Conservation (phyloP, 2,329 filamentous ascomycete genomes). For the Zymoseptoria ardabiliae region DNA sequence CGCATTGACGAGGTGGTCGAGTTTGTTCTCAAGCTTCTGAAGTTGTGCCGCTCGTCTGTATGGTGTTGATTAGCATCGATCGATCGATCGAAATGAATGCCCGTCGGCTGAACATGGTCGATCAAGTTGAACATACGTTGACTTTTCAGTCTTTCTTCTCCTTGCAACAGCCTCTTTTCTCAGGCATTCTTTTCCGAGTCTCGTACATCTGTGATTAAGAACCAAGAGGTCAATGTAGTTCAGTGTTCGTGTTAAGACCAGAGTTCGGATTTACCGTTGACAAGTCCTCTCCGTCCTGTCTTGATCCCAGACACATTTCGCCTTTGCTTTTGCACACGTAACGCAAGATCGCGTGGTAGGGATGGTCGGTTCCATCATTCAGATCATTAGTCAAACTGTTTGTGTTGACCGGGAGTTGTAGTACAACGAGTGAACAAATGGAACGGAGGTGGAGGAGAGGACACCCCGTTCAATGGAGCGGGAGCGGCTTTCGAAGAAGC, state of each 20-base stretch:
- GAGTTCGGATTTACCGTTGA: slow-evolving; percentile 17
- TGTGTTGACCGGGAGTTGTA: neutral
- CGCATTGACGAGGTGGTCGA: slow-evolving; percentile 28
- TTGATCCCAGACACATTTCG: slow-evolving; percentile 25
- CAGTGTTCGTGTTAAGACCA: neutral
- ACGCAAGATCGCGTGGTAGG: slow-evolving; percentile 18
- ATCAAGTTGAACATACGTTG: slow-evolving; percentile 19
- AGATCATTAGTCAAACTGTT: neutral
- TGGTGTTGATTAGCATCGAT: neutral
- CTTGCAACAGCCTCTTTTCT: slow-evolving; percentile 23
- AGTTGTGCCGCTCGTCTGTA: slow-evolving; percentile 27
- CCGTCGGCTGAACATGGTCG: neutral
- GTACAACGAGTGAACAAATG: neutral
- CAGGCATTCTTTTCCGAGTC: slow-evolving; percentile 27
- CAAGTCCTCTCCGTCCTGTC: slow-evolving; percentile 16
- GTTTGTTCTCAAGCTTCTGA: slow-evolving; percentile 29
- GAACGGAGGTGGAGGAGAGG: neutral
- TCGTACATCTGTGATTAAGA: slow-evolving; percentile 18
- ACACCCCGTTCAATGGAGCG: neutral
- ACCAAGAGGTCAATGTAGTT: neutral
- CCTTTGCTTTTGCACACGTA: slow-evolving; percentile 29
- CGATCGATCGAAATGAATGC: neutral
- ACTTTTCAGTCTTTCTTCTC: slow-evolving; percentile 22
- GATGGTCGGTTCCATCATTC: neutral
- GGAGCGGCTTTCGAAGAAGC: neutral